phyloP scores from a whole-genome alignment of 352 stramenopile genomes.

The Pythium periplocum region DNA sequence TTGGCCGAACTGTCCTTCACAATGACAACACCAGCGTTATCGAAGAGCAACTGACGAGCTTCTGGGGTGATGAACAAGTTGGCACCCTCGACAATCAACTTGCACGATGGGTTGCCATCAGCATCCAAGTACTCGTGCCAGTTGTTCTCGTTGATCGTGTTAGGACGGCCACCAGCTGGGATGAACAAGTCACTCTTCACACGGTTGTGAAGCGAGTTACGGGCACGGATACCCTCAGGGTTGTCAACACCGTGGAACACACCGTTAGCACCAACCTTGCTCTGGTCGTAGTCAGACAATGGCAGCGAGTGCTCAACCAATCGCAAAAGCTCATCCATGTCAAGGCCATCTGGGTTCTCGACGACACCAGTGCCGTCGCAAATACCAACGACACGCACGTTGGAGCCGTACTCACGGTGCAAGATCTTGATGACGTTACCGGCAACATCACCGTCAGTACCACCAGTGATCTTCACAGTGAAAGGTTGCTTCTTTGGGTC shows the following conservation, averaged over 20 bases:
- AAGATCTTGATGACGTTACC: conserved; percentile 98
- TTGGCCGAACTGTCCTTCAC: conserved; percentile 96
- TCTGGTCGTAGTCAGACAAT: conserved; percentile 73
- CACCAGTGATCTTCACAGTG: conserved; percentile 89
- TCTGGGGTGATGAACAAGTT: conserved; percentile 86
- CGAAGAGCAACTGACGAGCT: conserved; percentile 88
- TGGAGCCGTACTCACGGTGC: conserved; percentile 89
- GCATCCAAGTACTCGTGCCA: conserved; percentile 62
- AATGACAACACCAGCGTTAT: conserved; percentile 95
- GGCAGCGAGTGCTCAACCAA: conserved; percentile 90
- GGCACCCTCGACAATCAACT: conserved; percentile 81
- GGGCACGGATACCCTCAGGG: conserved; percentile 79
- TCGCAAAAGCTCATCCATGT: conserved; percentile 92
- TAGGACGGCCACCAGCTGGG: conserved; percentile 69
- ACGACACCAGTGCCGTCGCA: conserved; percentile 91
- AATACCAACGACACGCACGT: conserved; percentile 91
- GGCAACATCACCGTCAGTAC: conserved; percentile 96
- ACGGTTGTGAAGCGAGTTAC: conserved; percentile 98
- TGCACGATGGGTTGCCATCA: conserved; percentile 70
- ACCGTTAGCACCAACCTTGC: conserved; percentile 43
- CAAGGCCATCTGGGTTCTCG: conserved; percentile 93
- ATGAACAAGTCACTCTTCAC: conserved; percentile 86
- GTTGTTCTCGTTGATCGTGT: conserved; percentile 88
- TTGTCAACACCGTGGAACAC: conserved; percentile 84
- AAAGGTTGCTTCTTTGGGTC: conserved; percentile 69